Conservation (phyloP, 352 stramenopile genomes). For the Pythium utonaiense region DNA sequence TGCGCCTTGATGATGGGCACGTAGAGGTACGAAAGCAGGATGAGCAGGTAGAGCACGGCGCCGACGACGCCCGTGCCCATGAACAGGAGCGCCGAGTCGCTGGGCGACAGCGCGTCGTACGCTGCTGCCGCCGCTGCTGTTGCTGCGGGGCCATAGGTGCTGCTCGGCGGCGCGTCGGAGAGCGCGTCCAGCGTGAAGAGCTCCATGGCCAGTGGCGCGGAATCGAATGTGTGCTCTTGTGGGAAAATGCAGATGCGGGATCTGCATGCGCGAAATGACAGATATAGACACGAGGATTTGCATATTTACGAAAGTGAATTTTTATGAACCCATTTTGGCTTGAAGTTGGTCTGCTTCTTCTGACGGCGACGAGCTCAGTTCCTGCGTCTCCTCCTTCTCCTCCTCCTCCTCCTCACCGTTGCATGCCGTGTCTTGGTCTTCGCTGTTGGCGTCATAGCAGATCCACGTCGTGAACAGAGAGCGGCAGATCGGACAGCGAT, state of each 20-base stretch:
- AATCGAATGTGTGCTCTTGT: too few relatives aligned
- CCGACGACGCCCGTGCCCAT: slow-evolving; percentile 60
- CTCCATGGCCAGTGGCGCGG: neutral
- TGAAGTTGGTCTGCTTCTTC: neutral
- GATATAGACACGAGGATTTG: slow-evolving; percentile 4
- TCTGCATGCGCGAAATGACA: slow-evolving; percentile 1
- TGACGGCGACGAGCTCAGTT: neutral
- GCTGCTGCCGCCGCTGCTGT: neutral
- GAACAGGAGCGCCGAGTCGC: slow-evolving; percentile 49
- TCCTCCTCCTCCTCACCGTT: neutral
- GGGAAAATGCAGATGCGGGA: neutral
- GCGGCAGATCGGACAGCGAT: slow-evolving; percentile 69
- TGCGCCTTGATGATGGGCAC: slow-evolving; percentile 77
- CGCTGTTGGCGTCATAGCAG: slow-evolving; percentile 21
- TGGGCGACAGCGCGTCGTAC: slow-evolving; percentile 59
- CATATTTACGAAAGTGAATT: neutral
- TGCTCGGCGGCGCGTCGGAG: neutral
- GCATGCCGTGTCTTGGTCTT: neutral
- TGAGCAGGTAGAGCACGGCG: slow-evolving; percentile 50
- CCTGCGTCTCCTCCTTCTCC: neutral
- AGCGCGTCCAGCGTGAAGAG: slow-evolving; percentile 9
- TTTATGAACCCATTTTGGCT: slow-evolving; percentile 9
- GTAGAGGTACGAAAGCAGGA: slow-evolving; percentile 68
- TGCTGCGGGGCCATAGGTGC: neutral
- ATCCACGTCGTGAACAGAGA: slow-evolving; percentile 55